Percentiles rank a stretch among this genome's conserved stretches.
Conservation (phyloP, 192 early-diverging fungal species). For the Umbelopsis ramanniana region DNA sequence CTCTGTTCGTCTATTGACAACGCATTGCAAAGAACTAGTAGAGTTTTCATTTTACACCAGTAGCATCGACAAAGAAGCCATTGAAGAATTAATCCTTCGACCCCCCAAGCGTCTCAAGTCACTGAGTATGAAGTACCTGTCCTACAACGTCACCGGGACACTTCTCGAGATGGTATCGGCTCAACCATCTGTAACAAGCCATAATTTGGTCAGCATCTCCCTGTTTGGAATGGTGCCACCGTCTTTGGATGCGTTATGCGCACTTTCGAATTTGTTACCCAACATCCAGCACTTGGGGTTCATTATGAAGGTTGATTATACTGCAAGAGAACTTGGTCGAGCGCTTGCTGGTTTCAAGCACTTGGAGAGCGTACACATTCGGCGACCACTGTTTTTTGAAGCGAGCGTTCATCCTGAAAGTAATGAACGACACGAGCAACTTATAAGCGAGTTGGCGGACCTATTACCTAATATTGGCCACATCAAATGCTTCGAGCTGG, state of each 20-base stretch:
- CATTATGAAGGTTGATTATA: slow-evolving; percentile 9
- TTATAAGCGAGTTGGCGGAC: background rate
- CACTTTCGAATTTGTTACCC: background rate
- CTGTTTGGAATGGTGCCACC: slow-evolving; percentile 18
- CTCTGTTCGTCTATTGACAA: background rate
- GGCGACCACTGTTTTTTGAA: slow-evolving; percentile 7
- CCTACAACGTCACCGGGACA: slow-evolving; percentile 14
- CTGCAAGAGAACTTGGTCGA: background rate
- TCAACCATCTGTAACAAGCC: background rate
- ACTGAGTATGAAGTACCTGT: slow-evolving; percentile 16
- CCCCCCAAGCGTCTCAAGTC: background rate
- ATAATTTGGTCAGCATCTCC: background rate
- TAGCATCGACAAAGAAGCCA: slow-evolving; percentile 15
- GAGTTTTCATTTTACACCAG: slow-evolving; percentile 6
- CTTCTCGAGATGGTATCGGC: slow-evolving; percentile 1
- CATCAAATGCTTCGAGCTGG: background rate
- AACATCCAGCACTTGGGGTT: slow-evolving; percentile 5
- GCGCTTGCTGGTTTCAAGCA: slow-evolving; percentile 19
- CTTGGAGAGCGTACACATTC: background rate
- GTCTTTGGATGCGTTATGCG: background rate
- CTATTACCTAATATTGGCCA: background rate
- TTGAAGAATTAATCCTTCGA: background rate
- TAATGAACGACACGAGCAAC: background rate
- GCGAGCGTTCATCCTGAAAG: background rate
- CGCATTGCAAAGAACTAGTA: background rate